These are phyloP conservation scores for Gryganskiella cystojenkinii DNA, from an alignment of 192 early-diverging fungal genomes.

Conservation along the genomic window DNA sequence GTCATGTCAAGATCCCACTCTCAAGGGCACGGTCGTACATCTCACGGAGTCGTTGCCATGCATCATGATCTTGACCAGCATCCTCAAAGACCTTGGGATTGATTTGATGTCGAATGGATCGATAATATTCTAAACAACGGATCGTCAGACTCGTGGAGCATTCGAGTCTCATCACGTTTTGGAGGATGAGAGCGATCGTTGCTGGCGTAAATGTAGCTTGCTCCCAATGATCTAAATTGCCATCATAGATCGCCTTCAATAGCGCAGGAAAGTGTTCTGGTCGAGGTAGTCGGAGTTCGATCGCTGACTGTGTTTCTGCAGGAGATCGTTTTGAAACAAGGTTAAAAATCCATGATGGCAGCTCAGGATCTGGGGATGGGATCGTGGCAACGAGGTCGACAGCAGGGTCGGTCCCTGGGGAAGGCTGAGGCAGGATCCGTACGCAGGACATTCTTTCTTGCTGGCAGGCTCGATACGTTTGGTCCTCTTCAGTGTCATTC, in stretches of 20 bases:
- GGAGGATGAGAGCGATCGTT: conserved; percentile 10
- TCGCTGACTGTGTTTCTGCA: background rate
- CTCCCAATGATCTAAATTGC: conserved; percentile 10
- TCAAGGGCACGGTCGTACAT: conserved; percentile 5
- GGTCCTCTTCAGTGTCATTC: too few species aligned
- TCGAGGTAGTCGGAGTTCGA: conserved; percentile 10
- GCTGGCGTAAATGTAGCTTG: background rate
- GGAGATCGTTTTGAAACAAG: background rate
- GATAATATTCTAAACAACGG: conserved; percentile 29
- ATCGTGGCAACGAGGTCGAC: too few species aligned
- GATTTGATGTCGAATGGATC: background rate
- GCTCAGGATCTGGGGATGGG: background rate
- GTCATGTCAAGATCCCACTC: conserved; percentile 4
- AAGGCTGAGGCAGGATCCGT: background rate
- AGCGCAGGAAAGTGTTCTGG: conserved; percentile 21
- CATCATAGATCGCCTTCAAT: conserved; percentile 16
- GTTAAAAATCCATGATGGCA: too few species aligned
- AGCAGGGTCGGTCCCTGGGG: too few species aligned
- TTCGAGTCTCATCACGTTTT: conserved; percentile 16
- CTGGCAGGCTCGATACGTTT: background rate
- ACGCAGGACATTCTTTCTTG: conserved; percentile 1
- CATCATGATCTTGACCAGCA: too few species aligned
- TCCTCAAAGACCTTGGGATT: background rate
- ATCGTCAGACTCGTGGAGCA: conserved; percentile 10
- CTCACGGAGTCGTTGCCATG: background rate